These are phyloP conservation scores for Aegilops umbellulata DNA, from an alignment of 176 grass and related monocot genomes.

Conservation along the genomic window DNA sequence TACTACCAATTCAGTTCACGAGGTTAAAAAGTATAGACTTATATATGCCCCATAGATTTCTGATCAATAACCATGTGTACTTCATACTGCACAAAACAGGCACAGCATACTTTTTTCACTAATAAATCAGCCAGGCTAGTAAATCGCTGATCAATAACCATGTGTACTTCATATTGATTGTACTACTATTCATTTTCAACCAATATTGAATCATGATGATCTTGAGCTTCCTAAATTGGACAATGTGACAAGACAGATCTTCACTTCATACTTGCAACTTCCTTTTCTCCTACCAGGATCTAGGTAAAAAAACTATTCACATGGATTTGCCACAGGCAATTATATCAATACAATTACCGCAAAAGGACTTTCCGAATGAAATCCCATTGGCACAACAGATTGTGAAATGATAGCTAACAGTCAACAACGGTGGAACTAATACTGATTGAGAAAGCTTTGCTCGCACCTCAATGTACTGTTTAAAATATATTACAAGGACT, in stretches of 20 bases:
- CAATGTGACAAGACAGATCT: not conserved
- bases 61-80: conserved; percentile 3
- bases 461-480: not conserved
- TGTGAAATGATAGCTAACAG: not conserved
- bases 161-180: too few species aligned
- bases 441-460: not conserved
- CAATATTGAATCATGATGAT: conserved; percentile 9
- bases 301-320: not conserved
- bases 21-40: conserved; percentile 11
- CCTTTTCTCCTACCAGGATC: not conserved
- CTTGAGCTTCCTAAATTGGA: not conserved
- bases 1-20: not conserved
- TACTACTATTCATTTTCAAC: conserved; percentile 6
- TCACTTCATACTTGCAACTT: not conserved
- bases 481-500: conserved; percentile 1
- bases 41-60: not conserved
- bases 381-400: not conserved
- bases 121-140: not conserved
- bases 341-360: not conserved
- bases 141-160: too few species aligned
- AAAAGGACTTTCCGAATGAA: conserved; percentile 14
- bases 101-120: conserved; percentile 1
- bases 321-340: conserved; percentile 1
- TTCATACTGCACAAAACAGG: not conserved
- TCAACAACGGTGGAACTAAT: not conserved